Base-by-base conservation (phyloP, 257 asterid species). In the Galeopsis tetrahit region DNA sequence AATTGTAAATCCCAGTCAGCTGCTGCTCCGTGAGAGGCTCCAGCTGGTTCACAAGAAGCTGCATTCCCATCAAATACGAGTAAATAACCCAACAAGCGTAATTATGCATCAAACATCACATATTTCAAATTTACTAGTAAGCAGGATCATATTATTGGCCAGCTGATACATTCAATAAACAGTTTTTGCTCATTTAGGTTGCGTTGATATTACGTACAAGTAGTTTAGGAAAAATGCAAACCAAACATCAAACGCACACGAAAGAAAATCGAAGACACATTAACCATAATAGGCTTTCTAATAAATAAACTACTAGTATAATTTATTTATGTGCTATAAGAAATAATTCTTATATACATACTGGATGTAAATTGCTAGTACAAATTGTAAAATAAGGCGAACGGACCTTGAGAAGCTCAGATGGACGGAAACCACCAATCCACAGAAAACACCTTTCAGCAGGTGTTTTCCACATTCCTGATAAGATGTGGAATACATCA, bases 391-490 rank as follows among this genome's bases (percentile, higher is more conserved):
- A 49, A 36, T 38, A 5, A 21, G 13, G 55, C 31, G 32, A 21
- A 66, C 79, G 4, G 66, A 91, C 98, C 97, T 93, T 89, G 79
- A 93, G 94, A 77, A 91, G 94, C 78, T 91, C 99, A 2, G 97
- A 91, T 13, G 99, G 96, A 46, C 97, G 96, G 63, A 94, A 94
- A 52, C 97, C 99, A 63, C 99, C 99, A 35, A 94, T 87, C 99
- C 97, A 94, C 96, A 94, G 74, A 63, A 94, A 94, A 67, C 97
- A 94, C 87, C 97, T 83, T 62, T 94, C 99, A 1, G 97, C 95
- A 1, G 97, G 99, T 55, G 97, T 91, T 80, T 94, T 94, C 99
- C 99, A 94, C 97, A 94, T 94, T 76, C 99, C 99, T 0, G 97
- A 91, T 81, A 94, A 88, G 81, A 94, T 87, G 89, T 94, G 99